Evolutionary conservation across 2,329 filamentous ascomycete genomes (phyloP).

Genomic region (Pseudogymnoascus sp.): DNA sequence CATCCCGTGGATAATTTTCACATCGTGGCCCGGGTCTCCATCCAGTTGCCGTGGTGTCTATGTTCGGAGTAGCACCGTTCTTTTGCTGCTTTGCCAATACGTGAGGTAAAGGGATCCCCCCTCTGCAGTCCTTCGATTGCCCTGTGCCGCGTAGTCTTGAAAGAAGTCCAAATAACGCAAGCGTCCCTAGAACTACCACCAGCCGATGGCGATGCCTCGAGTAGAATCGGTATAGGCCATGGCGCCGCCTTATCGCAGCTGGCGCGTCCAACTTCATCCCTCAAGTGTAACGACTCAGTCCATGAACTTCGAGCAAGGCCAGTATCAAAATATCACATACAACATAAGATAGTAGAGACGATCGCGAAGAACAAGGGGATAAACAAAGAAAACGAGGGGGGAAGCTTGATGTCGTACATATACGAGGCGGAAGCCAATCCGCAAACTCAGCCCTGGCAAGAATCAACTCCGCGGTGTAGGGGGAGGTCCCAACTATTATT

Average conservation of each 20-base stretch:
- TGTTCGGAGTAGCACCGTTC: neutral
- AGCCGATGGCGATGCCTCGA: neutral
- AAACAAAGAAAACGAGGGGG: neutral
- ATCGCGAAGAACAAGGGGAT: neutral
- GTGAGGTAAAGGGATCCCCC: neutral
- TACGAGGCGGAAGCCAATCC: neutral
- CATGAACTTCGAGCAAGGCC: neutral
- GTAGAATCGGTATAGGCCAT: neutral
- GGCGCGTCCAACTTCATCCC: neutral
- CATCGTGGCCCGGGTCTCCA: conserved; percentile 24
- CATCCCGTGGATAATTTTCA: conserved; percentile 38
- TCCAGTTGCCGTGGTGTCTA: neutral
- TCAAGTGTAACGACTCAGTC: neutral
- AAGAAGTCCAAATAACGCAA: neutral
- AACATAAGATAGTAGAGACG: neutral
- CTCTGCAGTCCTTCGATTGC: neutral
- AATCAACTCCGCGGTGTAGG: neutral
- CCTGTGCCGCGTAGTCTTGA: neutral
- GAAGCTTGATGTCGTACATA: neutral
- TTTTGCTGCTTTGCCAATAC: neutral
- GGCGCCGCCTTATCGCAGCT: neutral
- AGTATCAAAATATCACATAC: neutral
- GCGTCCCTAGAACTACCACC: neutral
- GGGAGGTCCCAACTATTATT: neutral
- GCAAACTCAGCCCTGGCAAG: neutral